Conservation (phyloP, 164 flowering plant genomes). For the Euptelea pleiosperma region DNA sequence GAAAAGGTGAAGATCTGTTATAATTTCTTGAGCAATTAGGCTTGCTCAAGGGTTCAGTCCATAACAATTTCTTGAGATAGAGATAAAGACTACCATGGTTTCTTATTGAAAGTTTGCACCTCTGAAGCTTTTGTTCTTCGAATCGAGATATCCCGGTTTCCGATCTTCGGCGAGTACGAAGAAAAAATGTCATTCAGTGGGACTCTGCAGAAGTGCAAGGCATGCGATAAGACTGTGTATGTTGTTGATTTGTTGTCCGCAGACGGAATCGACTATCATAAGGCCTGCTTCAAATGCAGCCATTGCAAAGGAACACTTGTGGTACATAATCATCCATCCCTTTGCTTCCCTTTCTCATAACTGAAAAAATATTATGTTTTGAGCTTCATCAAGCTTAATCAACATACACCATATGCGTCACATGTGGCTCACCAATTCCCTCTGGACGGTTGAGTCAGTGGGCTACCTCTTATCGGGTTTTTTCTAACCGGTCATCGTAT, state of each 20-base stretch:
- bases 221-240: conserved; percentile 59
- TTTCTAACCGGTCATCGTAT: neutral
- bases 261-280: conserved; percentile 53
- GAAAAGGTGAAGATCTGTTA: neutral
- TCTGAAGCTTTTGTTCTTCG: neutral
- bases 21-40: conserved; percentile 5
- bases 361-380: no score
- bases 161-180: neutral
- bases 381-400: no score
- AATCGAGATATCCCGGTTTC: neutral
- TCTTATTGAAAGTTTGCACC: no score
- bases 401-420: no score
- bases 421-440: no score
- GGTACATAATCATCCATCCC: conserved; percentile 22
- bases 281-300: conserved; percentile 65
- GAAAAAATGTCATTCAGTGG: conserved; percentile 49
- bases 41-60: conserved; percentile 9
- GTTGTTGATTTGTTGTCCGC: conserved; percentile 51
- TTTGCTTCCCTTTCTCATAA: no score
- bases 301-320: conserved; percentile 57
- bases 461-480: no score
- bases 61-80: conserved; percentile 9
- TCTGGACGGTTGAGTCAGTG: no score
- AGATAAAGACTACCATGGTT: conserved; percentile 1
- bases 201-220: conserved; percentile 54